Evolutionary conservation across 371 early-diverging fungal genomes (phyloP), one percentile per base, ranked within the genome.

Genomic region (Haplosporangium sp.): DNA sequence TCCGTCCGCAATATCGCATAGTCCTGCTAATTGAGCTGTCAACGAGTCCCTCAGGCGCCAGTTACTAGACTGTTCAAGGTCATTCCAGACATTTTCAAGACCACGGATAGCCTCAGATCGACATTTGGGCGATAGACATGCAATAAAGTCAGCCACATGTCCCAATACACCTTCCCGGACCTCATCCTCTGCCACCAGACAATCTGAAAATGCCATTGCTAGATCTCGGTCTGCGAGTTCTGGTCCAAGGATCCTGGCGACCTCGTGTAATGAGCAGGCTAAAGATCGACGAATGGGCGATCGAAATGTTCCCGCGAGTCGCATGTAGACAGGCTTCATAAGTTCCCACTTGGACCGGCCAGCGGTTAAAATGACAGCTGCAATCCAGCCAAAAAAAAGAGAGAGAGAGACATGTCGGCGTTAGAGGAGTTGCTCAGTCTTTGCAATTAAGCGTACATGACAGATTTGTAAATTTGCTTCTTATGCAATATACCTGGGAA

Each of bases 151-250:
- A 0, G 86, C 85, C 48, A 87, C 73, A 69, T 87, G 89, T 21
- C 86, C 87, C 50, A 89, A 59, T 0, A 88, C 87, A 9, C 88
- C 89, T 62, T 89, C 86, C 55, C 86, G 87, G 64, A 89, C 87
- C 52, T 87, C 88, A 53, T 87, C 89, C 45, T 87, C 68, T 37
- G 88, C 89, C 81, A 85, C 82, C 14, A 89, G 70, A 64, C 87
- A 89, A 11, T 87, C 76, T 1, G 89, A 86, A 72, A 89, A 89
- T 8, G 87, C 88, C 43, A 86, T 81, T 0, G 86, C 87, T 18
- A 89, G 59, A 61, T 89, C 89, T 5, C 87, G 83, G 54, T 87
- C 89, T 0, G 89, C 85, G 16, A 85, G 68, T 55, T 87, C 88
- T 12, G 89, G 85, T 6, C 89, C 89, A 52, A 89, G 83, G 18